Conservation (phyloP, 176 grass and related monocot genomes). For the Lolium perenne region DNA sequence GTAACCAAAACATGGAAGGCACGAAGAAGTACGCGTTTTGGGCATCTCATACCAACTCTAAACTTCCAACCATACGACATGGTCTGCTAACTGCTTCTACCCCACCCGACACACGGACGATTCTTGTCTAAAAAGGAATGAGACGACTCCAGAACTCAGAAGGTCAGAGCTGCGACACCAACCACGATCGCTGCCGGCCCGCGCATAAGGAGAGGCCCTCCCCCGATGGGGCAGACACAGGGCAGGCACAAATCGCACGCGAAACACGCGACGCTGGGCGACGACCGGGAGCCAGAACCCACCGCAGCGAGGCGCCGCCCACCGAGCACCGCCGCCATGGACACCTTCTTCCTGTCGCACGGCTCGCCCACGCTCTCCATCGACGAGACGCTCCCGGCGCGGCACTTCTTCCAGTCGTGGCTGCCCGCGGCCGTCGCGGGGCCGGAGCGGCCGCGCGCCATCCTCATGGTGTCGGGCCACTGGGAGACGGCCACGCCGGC, state of each 20-base stretch:
- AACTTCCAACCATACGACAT: no score
- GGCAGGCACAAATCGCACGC: not conserved
- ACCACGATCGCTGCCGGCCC: not conserved
- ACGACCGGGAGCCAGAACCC: not conserved
- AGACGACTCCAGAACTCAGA: not conserved
- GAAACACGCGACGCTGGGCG: not conserved
- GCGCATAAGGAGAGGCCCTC: no score
- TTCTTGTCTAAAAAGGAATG: not conserved
- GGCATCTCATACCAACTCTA: no score
- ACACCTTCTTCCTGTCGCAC: slow-evolving; percentile 91
- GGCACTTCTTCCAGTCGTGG: slow-evolving; percentile 80
- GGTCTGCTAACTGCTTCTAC: no score
- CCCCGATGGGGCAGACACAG: slow-evolving; percentile 34
- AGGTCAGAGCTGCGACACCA: not conserved
- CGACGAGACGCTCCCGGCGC: slow-evolving; percentile 69
- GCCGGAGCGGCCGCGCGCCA: slow-evolving; percentile 51
- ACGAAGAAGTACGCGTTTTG: no score
- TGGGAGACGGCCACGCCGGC: slow-evolving; percentile 67
- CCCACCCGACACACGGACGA: not conserved
- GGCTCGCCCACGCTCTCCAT: slow-evolving; percentile 86
- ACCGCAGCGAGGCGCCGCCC: not conserved
- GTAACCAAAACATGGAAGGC: no score
- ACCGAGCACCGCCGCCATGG: slow-evolving; percentile 41
- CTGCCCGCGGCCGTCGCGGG: slow-evolving; percentile 50
- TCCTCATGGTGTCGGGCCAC: slow-evolving; percentile 80